Conservation (phyloP, 805 yeast genomes). For the Saccharomycopsis vini region DNA sequence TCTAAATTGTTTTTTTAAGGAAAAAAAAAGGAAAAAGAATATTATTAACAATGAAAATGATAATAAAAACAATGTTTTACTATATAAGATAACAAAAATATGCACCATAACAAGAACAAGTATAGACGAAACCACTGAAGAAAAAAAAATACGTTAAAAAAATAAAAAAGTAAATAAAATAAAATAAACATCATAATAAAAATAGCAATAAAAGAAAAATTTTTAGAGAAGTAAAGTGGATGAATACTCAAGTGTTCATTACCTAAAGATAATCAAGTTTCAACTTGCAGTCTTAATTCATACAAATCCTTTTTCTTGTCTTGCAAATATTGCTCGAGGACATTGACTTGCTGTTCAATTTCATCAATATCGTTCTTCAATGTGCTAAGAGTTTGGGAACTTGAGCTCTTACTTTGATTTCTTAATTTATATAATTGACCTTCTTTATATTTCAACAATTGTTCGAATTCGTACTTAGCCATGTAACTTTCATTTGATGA, state of each 20-base stretch:
- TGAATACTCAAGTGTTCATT: no score
- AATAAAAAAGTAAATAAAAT: not conserved
- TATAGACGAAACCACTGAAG: not conserved
- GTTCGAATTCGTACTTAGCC: slow-evolving; percentile 64
- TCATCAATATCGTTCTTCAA: slow-evolving; percentile 43
- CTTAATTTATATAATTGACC: slow-evolving; percentile 38
- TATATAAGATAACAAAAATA: no score
- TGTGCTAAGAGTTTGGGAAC: slow-evolving; percentile 5
- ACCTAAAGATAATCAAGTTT: not conserved
- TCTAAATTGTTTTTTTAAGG: no score
- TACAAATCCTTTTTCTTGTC: slow-evolving; percentile 54
- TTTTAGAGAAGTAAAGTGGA: not conserved
- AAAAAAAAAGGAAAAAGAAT: no score
- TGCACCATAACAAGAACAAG: no score
- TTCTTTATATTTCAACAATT: slow-evolving; percentile 70
- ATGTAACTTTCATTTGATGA: slow-evolving; percentile 24
- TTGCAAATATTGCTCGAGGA: slow-evolving; percentile 59
- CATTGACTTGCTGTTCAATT: slow-evolving; percentile 68
- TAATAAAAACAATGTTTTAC: no score
- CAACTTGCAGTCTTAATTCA: slow-evolving; percentile 29
- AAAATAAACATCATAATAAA: not conserved
- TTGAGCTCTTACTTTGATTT: slow-evolving; percentile 21
- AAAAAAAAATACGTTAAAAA: slow-evolving; percentile 1
- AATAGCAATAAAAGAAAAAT: slow-evolving; percentile 1
- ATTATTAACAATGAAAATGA: no score